Conservation (phyloP, 2,329 filamentous ascomycete species). For the Ophiostoma perfectum region DNA sequence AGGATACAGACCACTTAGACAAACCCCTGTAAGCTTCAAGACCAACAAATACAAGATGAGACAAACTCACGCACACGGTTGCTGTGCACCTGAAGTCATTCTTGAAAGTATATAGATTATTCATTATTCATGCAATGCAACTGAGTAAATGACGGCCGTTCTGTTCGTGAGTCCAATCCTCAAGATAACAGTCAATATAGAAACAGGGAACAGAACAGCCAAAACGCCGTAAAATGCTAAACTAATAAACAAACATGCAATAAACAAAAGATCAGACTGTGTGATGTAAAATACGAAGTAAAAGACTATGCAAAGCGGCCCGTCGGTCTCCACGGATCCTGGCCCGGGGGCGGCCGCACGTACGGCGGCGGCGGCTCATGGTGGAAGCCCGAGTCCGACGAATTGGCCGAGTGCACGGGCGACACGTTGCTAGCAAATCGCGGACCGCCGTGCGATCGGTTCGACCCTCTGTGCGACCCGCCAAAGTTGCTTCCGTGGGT, state of each 20-base stretch:
- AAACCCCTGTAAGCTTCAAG: too few species aligned
- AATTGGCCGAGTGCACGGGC: background rate
- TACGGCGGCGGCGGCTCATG: constrained; percentile 6
- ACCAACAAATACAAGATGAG: too few species aligned
- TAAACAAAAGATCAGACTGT: background rate
- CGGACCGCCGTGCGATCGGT: background rate
- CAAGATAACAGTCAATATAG: too few species aligned
- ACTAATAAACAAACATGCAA: background rate
- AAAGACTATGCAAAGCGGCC: constrained; percentile 1
- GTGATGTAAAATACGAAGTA: background rate
- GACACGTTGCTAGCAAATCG: background rate
- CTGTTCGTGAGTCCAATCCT: too few species aligned
- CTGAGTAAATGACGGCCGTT: too few species aligned
- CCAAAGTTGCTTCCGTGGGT: background rate
- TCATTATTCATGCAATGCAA: too few species aligned
- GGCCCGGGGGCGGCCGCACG: background rate
- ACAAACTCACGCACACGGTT: too few species aligned
- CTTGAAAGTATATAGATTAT: too few species aligned
- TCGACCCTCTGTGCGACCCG: background rate
- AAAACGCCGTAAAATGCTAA: background rate
- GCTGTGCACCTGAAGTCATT: too few species aligned
- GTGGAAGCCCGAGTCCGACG: background rate
- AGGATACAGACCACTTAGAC: too few species aligned
- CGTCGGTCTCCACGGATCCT: constrained; percentile 1
- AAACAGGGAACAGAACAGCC: too few species aligned